phyloP scores from a whole-genome alignment of 768 basidiomycete species.

The Erythrobasidium yunnanense region DNA sequence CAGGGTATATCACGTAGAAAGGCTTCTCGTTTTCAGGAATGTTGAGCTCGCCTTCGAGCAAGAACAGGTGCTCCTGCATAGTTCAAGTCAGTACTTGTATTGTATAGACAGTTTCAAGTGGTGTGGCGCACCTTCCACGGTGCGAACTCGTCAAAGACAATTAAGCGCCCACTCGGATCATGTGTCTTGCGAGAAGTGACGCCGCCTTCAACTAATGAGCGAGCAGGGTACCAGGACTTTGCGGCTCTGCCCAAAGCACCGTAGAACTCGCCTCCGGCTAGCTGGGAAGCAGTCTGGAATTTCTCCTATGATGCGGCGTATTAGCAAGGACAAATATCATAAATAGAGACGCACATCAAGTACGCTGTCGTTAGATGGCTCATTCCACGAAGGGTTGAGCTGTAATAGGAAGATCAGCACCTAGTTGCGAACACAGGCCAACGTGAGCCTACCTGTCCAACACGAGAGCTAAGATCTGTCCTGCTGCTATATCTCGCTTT shows the following conservation, averaged over 20 bases:
- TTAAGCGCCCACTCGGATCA: conserved; percentile 63
- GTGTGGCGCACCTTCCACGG: conserved; percentile 67
- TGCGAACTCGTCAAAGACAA: conserved; percentile 65
- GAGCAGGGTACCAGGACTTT: conserved; percentile 83
- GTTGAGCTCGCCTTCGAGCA: conserved; percentile 57
- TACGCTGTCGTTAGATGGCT: conserved; percentile 53
- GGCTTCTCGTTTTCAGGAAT: conserved; percentile 50
- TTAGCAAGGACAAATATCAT: background rate
- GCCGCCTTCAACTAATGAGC: conserved; percentile 59
- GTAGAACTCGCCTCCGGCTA: conserved; percentile 78
- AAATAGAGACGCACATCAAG: conserved; percentile 55
- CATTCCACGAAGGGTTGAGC: conserved; percentile 89
- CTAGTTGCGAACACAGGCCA: background rate
- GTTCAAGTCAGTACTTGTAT: background rate
- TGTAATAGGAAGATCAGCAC: background rate
- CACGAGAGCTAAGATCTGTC: conserved; percentile 75
- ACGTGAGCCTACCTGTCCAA: conserved; percentile 46
- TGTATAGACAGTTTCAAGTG: background rate
- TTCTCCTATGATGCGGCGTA: conserved; percentile 47
- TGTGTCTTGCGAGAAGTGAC: conserved; percentile 51
- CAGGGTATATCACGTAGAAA: conserved; percentile 80
- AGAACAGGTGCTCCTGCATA: conserved; percentile 73
- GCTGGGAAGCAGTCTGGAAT: conserved; percentile 65
- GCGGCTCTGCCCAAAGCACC: conserved; percentile 67
- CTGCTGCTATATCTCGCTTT: conserved; percentile 57